A percentile compares a stretch with the other conserved stretches of the same genome.
Conservation (phyloP, 352 stramenopile species). For the Phytophthora cactorum region DNA sequence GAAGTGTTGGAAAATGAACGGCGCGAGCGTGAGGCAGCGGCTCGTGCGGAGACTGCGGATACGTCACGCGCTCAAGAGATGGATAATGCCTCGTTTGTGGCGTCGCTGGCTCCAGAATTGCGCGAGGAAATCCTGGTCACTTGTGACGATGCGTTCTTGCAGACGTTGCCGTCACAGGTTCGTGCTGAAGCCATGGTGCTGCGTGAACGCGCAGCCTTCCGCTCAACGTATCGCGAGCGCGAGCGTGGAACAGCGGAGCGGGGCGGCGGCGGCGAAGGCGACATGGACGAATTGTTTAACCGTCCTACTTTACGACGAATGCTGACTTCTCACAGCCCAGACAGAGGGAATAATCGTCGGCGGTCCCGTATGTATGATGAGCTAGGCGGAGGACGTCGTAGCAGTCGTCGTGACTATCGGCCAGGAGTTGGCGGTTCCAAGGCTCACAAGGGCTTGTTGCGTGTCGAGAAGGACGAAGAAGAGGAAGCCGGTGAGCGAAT, state of each 20-base stretch:
- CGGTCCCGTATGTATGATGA: conserved; percentile 56
- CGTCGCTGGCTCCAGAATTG: conserved; percentile 95
- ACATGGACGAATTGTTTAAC: conserved; percentile 74
- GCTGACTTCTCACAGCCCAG: conserved; percentile 74
- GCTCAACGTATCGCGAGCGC: conserved; percentile 63
- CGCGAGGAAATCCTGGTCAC: conserved; percentile 97
- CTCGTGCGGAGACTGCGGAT: conserved; percentile 80
- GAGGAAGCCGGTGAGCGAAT: conserved; percentile 66
- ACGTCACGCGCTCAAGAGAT: conserved; percentile 97
- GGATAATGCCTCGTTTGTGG: conserved; percentile 98
- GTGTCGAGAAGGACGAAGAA: conserved; percentile 78
- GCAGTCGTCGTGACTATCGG: conserved; percentile 44
- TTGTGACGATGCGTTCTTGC: conserved; percentile 95
- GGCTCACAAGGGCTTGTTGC: conserved; percentile 62
- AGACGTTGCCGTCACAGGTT: conserved; percentile 94
- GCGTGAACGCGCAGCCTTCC: conserved; percentile 91
- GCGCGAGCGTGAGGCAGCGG: conserved; percentile 86
- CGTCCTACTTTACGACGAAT: conserved; percentile 81
- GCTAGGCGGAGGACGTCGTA: conserved; percentile 47
- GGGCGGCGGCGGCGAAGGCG: conserved; percentile 44
- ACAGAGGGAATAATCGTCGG: conserved; percentile 49
- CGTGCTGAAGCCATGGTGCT: conserved; percentile 96
- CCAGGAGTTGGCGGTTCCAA: conserved; percentile 21
- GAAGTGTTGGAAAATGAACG: conserved; percentile 97
- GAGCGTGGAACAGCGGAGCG: conserved; percentile 35